These are phyloP conservation scores for Mycena epipterygia DNA, from an alignment of 768 basidiomycete genomes.

Conservation along the genomic window DNA sequence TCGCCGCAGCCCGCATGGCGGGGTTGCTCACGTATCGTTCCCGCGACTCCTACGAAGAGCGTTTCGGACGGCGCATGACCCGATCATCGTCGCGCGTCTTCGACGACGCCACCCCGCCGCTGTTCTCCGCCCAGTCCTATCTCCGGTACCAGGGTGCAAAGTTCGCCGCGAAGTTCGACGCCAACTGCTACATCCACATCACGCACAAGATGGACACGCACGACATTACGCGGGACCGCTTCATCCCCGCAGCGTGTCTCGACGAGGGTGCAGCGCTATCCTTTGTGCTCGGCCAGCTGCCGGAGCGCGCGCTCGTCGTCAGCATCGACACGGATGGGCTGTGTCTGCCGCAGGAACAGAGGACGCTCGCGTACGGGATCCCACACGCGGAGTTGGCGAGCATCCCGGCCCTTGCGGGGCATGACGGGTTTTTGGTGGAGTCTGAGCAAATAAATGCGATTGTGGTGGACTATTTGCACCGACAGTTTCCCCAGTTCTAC, in stretches of 20 bases:
- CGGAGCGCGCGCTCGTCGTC: slow-evolving; percentile 84
- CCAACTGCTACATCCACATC: slow-evolving; percentile 89
- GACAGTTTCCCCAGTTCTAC: slow-evolving; percentile 82
- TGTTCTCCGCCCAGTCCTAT: slow-evolving; percentile 96
- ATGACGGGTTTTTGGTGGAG: slow-evolving; percentile 97
- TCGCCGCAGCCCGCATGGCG: slow-evolving; percentile 95
- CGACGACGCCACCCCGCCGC: slow-evolving; percentile 77
- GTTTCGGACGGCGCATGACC: slow-evolving; percentile 85
- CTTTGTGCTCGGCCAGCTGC: slow-evolving; percentile 75
- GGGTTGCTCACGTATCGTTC: slow-evolving; percentile 94
- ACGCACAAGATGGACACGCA: slow-evolving; percentile 97
- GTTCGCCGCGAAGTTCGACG: slow-evolving; percentile 95
- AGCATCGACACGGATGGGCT: slow-evolving; percentile 94
- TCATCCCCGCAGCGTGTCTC: slow-evolving; percentile 25
- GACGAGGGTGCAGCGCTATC: slow-evolving; percentile 58
- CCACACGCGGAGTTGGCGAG: slow-evolving; percentile 85
- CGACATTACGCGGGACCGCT: slow-evolving; percentile 81
- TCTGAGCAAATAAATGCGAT: slow-evolving; percentile 92
- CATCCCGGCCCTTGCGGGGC: slow-evolving; percentile 89
- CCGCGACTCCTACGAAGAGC: slow-evolving; percentile 91
- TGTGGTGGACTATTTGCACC: slow-evolving; percentile 78
- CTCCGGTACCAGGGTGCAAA: slow-evolving; percentile 97
- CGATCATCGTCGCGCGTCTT: slow-evolving; percentile 39
- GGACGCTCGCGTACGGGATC: slow-evolving; percentile 83
- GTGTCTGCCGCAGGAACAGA: slow-evolving; percentile 92